A percentile compares a stretch with the other conserved stretches of the same genome.
Conservation (phyloP, 176 grass and related monocot genomes). For the Tillandsia fasciculata region DNA sequence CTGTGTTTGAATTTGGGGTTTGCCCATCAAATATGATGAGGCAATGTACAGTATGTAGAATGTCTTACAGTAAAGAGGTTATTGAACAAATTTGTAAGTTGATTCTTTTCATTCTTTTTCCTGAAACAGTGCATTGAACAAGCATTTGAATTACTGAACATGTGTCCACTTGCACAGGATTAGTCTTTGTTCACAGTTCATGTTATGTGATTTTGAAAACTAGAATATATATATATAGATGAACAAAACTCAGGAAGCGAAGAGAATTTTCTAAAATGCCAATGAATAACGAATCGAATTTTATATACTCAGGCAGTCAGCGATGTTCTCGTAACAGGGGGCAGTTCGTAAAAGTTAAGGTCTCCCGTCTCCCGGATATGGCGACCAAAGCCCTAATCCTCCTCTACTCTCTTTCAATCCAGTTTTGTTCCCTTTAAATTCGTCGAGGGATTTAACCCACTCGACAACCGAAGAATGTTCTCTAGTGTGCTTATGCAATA, state of each 20-base stretch:
- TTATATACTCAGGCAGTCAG: constrained; percentile 44
- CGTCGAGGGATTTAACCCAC: constrained; percentile 83
- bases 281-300: neutral
- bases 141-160: neutral
- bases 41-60: too few species aligned
- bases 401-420: constrained; percentile 75
- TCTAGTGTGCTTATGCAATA: constrained; percentile 77
- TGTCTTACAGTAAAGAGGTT: too few species aligned
- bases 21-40: too few species aligned
- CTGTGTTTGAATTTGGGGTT: too few species aligned
- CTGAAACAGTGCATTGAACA: neutral
- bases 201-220: too few species aligned
- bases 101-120: too few species aligned
- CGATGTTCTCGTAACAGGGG: constrained; percentile 53
- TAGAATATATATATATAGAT: neutral
- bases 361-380: constrained; percentile 47
- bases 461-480: constrained; percentile 86
- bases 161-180: too few species aligned
- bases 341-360: constrained; percentile 39
- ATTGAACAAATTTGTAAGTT: too few species aligned
- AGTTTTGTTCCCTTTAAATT: constrained; percentile 49
- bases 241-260: neutral
- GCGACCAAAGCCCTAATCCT: constrained; percentile 75
- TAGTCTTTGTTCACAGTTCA: too few species aligned
- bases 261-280: neutral